Conservation (phyloP, 768 basidiomycete species). For the Phallus indusiatus region DNA sequence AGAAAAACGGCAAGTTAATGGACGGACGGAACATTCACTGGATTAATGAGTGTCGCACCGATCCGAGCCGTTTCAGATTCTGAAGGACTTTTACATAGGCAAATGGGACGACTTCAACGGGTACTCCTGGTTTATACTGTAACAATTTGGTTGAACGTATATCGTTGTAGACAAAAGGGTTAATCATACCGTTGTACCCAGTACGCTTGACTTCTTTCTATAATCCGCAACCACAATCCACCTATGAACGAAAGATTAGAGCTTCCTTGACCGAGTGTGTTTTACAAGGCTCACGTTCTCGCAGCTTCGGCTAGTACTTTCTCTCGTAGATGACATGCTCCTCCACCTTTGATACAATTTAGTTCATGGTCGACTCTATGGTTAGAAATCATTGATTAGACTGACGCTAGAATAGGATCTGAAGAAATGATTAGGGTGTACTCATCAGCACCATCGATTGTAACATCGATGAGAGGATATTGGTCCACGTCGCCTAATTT, state of each 20-base stretch:
- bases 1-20: neutral
- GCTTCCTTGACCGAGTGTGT: constrained; percentile 2
- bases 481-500: constrained; percentile 83
- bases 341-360: constrained; percentile 96
- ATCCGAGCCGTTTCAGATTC: constrained; percentile 40
- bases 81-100: constrained; percentile 85
- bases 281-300: constrained; percentile 44
- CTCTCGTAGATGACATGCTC: constrained; percentile 92
- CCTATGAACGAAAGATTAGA: constrained; percentile 25
- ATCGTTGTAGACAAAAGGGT: neutral
- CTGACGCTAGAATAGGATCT: constrained; percentile 5
- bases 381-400: constrained; percentile 3
- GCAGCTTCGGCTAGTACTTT: constrained; percentile 98
- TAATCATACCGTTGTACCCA: constrained; percentile 62
- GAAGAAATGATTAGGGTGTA: constrained; percentile 28
- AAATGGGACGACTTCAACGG: constrained; percentile 94
- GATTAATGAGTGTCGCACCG: constrained; percentile 11
- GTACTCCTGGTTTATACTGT: constrained; percentile 82
- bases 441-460: constrained; percentile 97
- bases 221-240: constrained; percentile 93
- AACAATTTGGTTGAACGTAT: constrained; percentile 1
- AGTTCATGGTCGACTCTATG: constrained; percentile 75
- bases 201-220: constrained; percentile 77
- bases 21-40: no score
- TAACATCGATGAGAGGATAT: constrained; percentile 87